These are phyloP conservation scores for Chlorella sorokiniana DNA, from an alignment of 139 green algal genomes.

Conservation along the genomic window DNA sequence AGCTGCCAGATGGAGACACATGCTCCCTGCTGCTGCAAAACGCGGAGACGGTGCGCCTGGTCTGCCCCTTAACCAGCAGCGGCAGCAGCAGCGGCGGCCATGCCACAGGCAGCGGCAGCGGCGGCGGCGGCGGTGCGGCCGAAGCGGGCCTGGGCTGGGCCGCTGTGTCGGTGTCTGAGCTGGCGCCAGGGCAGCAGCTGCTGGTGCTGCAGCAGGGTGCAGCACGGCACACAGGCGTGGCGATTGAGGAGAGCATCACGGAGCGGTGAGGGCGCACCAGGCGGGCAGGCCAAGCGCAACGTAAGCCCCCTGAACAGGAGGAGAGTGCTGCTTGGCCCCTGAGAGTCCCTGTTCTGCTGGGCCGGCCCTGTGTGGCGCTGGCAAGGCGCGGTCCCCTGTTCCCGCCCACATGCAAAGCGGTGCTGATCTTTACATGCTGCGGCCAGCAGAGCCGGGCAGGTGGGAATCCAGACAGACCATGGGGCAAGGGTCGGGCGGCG, in stretches of 20 bases:
- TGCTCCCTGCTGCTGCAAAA: slow-evolving; percentile 81
- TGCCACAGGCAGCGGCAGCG: not conserved
- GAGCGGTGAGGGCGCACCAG: slow-evolving; percentile 55
- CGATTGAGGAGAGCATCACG: slow-evolving; percentile 75
- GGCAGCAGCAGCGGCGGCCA: not conserved
- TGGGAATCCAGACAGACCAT: no score
- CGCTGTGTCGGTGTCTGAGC: slow-evolving; percentile 70
- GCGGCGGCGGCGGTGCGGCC: not conserved
- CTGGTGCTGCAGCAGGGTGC: slow-evolving; percentile 60
- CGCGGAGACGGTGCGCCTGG: slow-evolving; percentile 89
- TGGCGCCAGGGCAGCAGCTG: slow-evolving; percentile 70
- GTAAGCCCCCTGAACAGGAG: not conserved
- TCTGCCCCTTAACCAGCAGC: slow-evolving; percentile 49
- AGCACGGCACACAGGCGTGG: slow-evolving; percentile 84
- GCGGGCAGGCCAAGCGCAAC: not conserved
- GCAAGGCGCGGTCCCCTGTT: no score
- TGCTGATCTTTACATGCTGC: no score
- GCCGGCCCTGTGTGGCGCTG: no score
- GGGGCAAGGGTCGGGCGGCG: no score
- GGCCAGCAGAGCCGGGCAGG: no score
- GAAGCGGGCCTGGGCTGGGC: slow-evolving; percentile 29
- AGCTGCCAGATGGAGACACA: slow-evolving; percentile 50
- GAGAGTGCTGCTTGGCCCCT: no score
- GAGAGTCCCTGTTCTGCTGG: no score
- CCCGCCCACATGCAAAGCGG: no score